Conservation (phyloP, 2,329 filamentous ascomycete genomes). For the Gnomoniopsis sp. region DNA sequence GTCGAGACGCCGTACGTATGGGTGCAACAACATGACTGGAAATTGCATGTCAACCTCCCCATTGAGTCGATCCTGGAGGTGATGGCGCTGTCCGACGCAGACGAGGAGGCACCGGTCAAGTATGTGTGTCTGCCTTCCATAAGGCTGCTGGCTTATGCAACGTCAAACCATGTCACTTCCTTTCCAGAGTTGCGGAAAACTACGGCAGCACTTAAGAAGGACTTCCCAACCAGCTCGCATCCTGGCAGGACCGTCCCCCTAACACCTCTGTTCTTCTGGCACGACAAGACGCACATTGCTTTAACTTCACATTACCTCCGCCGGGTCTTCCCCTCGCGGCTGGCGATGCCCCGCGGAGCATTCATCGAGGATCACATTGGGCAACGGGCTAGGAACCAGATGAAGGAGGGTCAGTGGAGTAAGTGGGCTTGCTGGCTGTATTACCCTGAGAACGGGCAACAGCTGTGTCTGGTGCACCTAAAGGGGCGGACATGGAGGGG, state of each 20-base stretch:
- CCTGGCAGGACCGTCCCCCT: conserved; percentile 35
- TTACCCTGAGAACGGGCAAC: conserved; percentile 43
- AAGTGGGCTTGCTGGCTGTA: conserved; percentile 57
- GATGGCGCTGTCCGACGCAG: conserved; percentile 36
- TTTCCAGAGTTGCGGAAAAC: conserved; percentile 39
- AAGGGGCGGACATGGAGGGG: conserved; percentile 50
- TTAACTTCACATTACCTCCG: conserved; percentile 46
- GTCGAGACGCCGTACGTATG: conserved; percentile 50
- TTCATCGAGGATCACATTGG: conserved; percentile 57
- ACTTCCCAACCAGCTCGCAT: conserved; percentile 28
- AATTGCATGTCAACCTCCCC: conserved; percentile 42
- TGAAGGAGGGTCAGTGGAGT: conserved; percentile 50
- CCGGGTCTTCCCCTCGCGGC: conserved; percentile 45
- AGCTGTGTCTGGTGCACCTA: conserved; percentile 46
- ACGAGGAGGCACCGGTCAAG: conserved; percentile 36
- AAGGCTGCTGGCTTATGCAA: conserved; percentile 49
- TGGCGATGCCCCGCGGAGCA: conserved; percentile 48
- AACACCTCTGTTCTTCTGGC: conserved; percentile 57
- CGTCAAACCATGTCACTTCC: conserved; percentile 40
- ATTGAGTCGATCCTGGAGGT: conserved; percentile 39
- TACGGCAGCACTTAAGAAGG: conserved; percentile 38
- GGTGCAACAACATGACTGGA: conserved; percentile 58
- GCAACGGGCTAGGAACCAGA: conserved; percentile 51
- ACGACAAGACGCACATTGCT: conserved; percentile 54
- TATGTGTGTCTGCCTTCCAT: conserved; percentile 53